Base-by-base conservation (phyloP, 148 eudicot genomes). In the Rhododendron williamsianum region DNA sequence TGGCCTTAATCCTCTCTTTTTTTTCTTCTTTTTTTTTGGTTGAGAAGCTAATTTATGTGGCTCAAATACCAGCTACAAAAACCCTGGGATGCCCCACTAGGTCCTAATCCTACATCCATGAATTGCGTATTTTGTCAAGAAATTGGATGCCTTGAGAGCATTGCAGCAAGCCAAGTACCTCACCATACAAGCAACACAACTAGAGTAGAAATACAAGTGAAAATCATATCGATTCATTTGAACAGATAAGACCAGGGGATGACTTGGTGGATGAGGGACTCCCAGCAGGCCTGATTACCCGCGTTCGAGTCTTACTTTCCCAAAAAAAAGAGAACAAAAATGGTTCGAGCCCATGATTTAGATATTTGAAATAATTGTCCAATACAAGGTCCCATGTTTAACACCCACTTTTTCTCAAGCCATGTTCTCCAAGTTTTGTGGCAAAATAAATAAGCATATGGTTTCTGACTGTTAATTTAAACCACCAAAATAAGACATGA, bases 401-500 rank as follows among this genome's bases (percentile, higher is more conserved):
- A 83, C n/a, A 56, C 38, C 43, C 78, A 84, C 60, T 16, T 76
- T 41, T 54, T 63, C 82, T 84, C 19, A 25, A 73, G 46, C 19
- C 45, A 25, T 45, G 48, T 43, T 52, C 33, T 85, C 87, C 80
- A 33, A 49, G 73, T 84, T 76, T 48, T 43, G 69, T 35, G 46
- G 76, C 80, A 84, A 84, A n/a, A 43, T n/a, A 27, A 79, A 19
- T 43, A 11, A n/a, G 25, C 36, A 8, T 23, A 9, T 6, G 11
- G 30, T 76, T 43, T 84, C 15, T 38, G 19, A 21, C 48, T 45
- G 49, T 30, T 51, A 6, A 33, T 9, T 35, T 12, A 30, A 51
- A 45, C 33, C 1, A 38, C 48, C 80, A 12, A 84, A 46, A 45
- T 11, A 8, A 51, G 41, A 1, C 23, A 15, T 30, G 52, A 6